Evolutionary conservation across 1,284 basidiomycete genomes (phyloP), one percentile per base, ranked within the genome.

Genomic region (Rhizopogon parksii): DNA sequence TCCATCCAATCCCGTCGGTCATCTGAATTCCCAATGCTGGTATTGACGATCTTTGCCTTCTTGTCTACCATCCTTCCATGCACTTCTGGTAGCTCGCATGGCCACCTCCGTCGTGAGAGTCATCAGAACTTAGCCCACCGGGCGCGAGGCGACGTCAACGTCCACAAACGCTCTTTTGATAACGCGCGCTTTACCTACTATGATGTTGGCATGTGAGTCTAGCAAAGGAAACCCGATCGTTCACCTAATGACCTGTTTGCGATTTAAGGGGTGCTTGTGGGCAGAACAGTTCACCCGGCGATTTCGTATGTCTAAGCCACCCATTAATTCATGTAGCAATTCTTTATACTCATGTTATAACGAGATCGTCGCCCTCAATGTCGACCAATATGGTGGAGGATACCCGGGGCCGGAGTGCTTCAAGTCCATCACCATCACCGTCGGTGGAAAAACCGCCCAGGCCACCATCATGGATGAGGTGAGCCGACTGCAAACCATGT

Each of bases 391-490:
- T 59, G 78, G 69, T n/a, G 58, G 60, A 19, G 72, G 74, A 3
- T 83, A 78, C 58, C 77, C 78, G 46, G 77, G 77, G 32, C 66
- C 75, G 11, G 55, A 78, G 50, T 88, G 87, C 66, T 78, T 76
- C 63, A 71, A 81, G 67, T 64, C 59, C n/a, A 80, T 89, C 58
- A 78, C 75, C 34, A 83, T 90, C 61, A 68, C 72, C 2, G 79
- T 75, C 63, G 70, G 74, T 46, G 85, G 83, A 55, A 85, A 82
- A 65, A 73, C 76, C 2, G 69, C 78, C 5, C 60, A 64, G 11
- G 87, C 86, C 0, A 72, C 69, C n/a, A 76, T 90, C 56, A 74
- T 72, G 56, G 86, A 89, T 66, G 72, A 75, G 72, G 81, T 82
- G 49, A 48, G 71, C 14, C 34, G 0, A 59, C 49, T 7, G 15